These are phyloP conservation scores for Bruguiera gymnorhiza DNA, from an alignment of 345 rosid species.

Conservation along the genomic window DNA sequence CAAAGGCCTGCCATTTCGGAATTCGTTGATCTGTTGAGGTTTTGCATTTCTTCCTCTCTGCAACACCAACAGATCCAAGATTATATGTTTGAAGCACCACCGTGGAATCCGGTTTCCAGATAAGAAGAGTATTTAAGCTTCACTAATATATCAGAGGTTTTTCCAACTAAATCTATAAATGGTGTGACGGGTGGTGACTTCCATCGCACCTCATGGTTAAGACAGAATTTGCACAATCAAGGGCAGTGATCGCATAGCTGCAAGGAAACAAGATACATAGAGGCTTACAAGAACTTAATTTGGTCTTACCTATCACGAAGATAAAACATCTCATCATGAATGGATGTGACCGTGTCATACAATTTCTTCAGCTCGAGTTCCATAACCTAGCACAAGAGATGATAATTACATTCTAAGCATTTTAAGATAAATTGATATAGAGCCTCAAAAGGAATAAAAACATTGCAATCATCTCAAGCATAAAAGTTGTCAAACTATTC, in stretches of 20 bases:
- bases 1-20: conserved; percentile 60
- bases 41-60: conserved; percentile 90
- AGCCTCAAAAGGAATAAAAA: background rate
- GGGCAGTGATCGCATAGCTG: too few species aligned
- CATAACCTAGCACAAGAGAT: conserved; percentile 42
- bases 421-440: background rate
- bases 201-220: too few species aligned
- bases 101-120: background rate
- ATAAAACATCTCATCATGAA: conserved; percentile 77
- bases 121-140: background rate
- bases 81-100: background rate
- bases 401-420: background rate
- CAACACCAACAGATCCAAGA: background rate
- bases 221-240: too few species aligned
- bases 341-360: conserved; percentile 46
- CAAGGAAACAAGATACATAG: too few species aligned
- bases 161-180: too few species aligned
- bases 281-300: background rate
- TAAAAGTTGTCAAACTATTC: background rate
- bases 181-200: too few species aligned
- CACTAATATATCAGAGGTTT: too few species aligned
- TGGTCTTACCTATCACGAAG: conserved; percentile 70
- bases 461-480: background rate
- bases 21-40: conserved; percentile 62
- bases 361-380: conserved; percentile 70